Evolutionary conservation across 768 basidiomycete genomes (phyloP).

Genomic region (Albatrellus ellisii): DNA sequence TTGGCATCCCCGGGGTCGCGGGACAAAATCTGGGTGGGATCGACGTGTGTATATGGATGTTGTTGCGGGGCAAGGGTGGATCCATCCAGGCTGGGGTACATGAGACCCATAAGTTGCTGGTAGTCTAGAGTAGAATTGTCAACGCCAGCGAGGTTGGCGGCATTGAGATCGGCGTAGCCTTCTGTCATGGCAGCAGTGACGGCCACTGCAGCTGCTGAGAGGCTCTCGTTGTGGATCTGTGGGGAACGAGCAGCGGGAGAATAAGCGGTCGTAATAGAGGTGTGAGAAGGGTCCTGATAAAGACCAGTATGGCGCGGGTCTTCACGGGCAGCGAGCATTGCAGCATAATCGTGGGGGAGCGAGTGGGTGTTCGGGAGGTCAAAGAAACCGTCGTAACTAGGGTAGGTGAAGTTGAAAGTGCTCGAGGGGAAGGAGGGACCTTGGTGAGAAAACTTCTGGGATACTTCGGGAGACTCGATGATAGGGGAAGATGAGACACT

Average conservation of each 20-base stretch:
- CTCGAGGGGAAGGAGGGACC: conserved; percentile 19
- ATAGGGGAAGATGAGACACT: conserved; percentile 11
- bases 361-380: conserved; percentile 22
- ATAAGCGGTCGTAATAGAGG: conserved; percentile 22
- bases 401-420: conserved; percentile 59
- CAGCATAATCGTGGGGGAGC: conserved; percentile 23
- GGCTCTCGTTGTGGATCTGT: conserved; percentile 27
- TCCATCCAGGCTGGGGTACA: conserved; percentile 42
- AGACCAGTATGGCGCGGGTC: conserved; percentile 11
- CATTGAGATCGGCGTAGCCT: conserved; percentile 53
- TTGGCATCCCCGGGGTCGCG: conserved; percentile 25
- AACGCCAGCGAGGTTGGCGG: conserved; percentile 35
- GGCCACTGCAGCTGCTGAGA: conserved; percentile 52
- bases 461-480: conserved; percentile 7
- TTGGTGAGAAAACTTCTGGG: conserved; percentile 9
- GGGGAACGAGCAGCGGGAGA: conserved; percentile 23
- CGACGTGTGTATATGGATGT: conserved; percentile 75
- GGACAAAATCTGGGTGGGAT: conserved; percentile 81
- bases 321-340: conserved; percentile 13
- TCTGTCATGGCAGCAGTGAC: conserved; percentile 64
- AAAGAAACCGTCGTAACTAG: conserved; percentile 45
- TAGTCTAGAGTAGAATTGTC: conserved; percentile 51
- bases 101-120: conserved; percentile 51
- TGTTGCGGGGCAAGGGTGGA: conserved; percentile 22
- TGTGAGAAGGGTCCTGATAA: conserved; percentile 16